Evolutionary conservation across 305 asterid genomes (phyloP), one percentile per base, ranked within the genome.

Genomic region (Solanum hybrid): DNA sequence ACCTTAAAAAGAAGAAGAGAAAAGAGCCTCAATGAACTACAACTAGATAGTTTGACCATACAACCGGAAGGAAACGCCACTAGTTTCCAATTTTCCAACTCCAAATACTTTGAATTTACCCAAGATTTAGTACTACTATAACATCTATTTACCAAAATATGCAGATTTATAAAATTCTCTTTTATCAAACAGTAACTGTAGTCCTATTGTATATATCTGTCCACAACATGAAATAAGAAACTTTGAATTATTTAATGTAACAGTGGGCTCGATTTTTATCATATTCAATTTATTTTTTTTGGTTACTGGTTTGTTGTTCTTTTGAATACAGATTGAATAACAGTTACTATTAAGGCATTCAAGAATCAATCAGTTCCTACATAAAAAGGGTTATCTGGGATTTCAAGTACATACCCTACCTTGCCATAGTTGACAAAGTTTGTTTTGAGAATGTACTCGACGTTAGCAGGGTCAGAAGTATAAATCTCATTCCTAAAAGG

Each of bases 371-470:
- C n/a, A n/a, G n/a, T n/a, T 26, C 4, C 15, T 26, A 27, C 10
- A 82, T 27, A 39, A 12, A 79, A 11, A 34, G 1, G 7, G 11
- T n/a, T 24, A 82, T 82, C 4, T 39, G 1, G 72, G 26, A 82
- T 41, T 17, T 29, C 11, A 84, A 51, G 41, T 20, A 51, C 1
- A 84, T 31, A 0, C 0, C 4, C 12, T 73, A 95, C 98, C 98
- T 95, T 95, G 84, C 93, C 97, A 57, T 95, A 96, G 79, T 95
- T 94, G 0, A 0, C 61, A 45, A 95, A 94, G 91, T 96, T 95
- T n/a, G 97, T 95, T 89, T 94, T 95, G 89, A 96, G 96, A 31
- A 96, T 94, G 81, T 94, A 93, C 92, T 95, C 95, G 3, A 94
- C 94, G 29, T 93, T 95, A 41, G 90, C 92, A 3, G 96, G 97